Conservation (phyloP, 2,329 filamentous ascomycete species). For the Phialocephala sp. region DNA sequence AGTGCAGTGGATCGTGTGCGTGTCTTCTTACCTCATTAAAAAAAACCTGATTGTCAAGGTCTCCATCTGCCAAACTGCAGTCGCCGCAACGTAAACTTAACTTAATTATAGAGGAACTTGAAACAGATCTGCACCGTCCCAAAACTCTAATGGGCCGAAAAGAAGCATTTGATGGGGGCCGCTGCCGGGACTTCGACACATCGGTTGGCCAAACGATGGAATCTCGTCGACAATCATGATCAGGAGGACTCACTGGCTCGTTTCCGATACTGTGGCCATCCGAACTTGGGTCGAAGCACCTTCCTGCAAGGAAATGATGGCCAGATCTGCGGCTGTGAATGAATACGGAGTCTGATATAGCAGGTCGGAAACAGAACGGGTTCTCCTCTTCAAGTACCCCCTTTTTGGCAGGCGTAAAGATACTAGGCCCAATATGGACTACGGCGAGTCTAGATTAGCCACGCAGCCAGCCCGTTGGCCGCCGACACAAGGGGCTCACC, state of each 20-base stretch:
- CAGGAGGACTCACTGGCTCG: background rate
- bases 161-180: conserved; percentile 18
- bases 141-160: conserved; percentile 12
- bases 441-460: conserved; percentile 1
- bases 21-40: conserved; percentile 4
- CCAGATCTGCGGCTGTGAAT: conserved; percentile 11
- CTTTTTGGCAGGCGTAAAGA: background rate
- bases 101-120: conserved; percentile 27
- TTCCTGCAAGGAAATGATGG: background rate
- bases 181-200: background rate
- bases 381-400: background rate
- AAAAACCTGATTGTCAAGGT: background rate
- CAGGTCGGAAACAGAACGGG: background rate
- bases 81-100: conserved; percentile 14
- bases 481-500: background rate
- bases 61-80: conserved; percentile 14
- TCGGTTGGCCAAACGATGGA: conserved; percentile 6
- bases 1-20: conserved; percentile 6
- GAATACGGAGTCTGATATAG: background rate
- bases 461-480: background rate
- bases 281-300: background rate
- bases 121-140: conserved; percentile 26
- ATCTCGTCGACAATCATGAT: conserved; percentile 1
- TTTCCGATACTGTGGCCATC: background rate
- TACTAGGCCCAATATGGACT: background rate